Base-by-base conservation (phyloP, 768 basidiomycete genomes). In the Termitomyces bulborhizus region DNA sequence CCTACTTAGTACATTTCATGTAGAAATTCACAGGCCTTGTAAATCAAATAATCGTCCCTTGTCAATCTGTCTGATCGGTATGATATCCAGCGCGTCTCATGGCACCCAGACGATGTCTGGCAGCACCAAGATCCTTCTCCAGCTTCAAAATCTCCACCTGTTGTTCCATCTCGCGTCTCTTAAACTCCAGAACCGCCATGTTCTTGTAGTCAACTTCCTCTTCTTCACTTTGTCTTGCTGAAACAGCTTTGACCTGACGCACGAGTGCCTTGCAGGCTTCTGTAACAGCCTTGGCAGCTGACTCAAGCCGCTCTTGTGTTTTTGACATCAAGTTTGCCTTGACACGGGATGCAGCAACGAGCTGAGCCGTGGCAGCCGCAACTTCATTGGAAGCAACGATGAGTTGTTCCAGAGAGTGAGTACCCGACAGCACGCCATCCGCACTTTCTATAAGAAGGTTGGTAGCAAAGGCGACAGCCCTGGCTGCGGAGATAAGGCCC, bases 361-460 rank as follows among this genome's bases (percentile, higher is more conserved):
- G 86, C 71, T 99, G 97, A 15, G 97, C 97, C 1, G 97, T 99
- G 2, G 97, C 88, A 50, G 86, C 93, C 3, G 95, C 93, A 41
- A 99, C 97, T 69, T 98, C 97, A 72, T 98, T 98, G 39, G 97
- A 99, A n/a, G 97, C 91, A 55, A 98, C 97, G 66, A 99, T 98
- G 62, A 99, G 88, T 72, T 99, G 97, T 73, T 98, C 97, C 55
- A 98, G 80, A 31, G 95, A 94, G 69, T 98, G 93, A 15, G 93
- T 95, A 12, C 96, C 97, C 0, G 91, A 93, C 58, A 98, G 80
- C 43, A 99, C 96, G 56, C 97, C 97, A 69, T 99, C 97, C 16
- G 97, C 97, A 60, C 88, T 90, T 70, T 99, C 96, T 69, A 99
- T 99, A 57, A 99, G 83, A 56, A 98, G 73, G 60, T 84, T 90